Conservation (phyloP, 1,139 yeast species). For the Candida labiduridarum region DNA sequence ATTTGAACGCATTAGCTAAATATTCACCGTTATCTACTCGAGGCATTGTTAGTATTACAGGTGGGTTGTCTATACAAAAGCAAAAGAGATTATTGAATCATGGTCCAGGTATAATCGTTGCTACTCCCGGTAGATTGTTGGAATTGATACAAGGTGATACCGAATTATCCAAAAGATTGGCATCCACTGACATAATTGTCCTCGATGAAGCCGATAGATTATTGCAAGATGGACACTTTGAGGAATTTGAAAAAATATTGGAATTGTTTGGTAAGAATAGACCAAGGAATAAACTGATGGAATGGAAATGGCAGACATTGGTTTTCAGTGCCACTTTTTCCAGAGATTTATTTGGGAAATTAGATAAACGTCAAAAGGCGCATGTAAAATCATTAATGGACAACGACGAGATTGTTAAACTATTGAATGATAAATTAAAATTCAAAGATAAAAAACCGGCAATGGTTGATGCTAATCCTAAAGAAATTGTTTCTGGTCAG, state of each 20-base stretch:
- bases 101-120: conserved; percentile 84
- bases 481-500: conserved; percentile 72
- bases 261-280: conserved; percentile 53
- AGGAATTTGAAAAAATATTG: conserved; percentile 82
- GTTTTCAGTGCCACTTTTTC: conserved; percentile 96
- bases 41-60: conserved; percentile 81
- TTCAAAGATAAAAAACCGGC: conserved; percentile 62
- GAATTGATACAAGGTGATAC: conserved; percentile 74
- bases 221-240: conserved; percentile 94
- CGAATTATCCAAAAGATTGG: conserved; percentile 55
- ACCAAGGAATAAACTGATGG: conserved; percentile 26
- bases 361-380: conserved; percentile 41
- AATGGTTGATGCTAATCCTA: conserved; percentile 85
- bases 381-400: conserved; percentile 43
- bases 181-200: conserved; percentile 70
- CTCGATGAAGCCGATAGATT: conserved; percentile 98
- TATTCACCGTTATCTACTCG: conserved; percentile 57
- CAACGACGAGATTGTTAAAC: conserved; percentile 55
- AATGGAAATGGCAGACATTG: conserved; percentile 79
- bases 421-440: conserved; percentile 58
- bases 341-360: conserved; percentile 74
- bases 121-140: conserved; percentile 93
- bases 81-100: conserved; percentile 77
- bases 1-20: conserved; percentile 63
- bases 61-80: conserved; percentile 91